Evolutionary conservation across 2,329 filamentous ascomycete species (phyloP).

Genomic region (Penicillium sp.): DNA sequence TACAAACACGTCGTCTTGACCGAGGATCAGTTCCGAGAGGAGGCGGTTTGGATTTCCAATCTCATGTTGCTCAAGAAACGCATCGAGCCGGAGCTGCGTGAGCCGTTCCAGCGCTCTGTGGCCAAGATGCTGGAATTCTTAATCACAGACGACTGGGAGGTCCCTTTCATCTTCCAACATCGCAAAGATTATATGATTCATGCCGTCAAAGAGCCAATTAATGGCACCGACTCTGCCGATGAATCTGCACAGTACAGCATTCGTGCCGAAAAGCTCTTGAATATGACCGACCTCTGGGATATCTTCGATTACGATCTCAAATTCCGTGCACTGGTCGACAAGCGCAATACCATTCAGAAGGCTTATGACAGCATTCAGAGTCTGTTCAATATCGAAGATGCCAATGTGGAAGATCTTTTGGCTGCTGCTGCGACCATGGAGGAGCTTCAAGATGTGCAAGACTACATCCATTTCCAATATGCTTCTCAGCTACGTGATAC

Average conservation of each 20-base stretch:
- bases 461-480: constrained; percentile 95
- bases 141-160: constrained; percentile 89
- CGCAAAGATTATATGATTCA: constrained; percentile 97
- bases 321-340: constrained; percentile 88
- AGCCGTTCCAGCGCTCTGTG: constrained; percentile 83
- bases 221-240: constrained; percentile 66
- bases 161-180: constrained; percentile 97
- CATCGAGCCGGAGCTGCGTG: constrained; percentile 68
- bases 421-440: constrained; percentile 80
- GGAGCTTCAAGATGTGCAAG: constrained; percentile 92
- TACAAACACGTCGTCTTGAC: constrained; percentile 81
- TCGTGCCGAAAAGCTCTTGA: constrained; percentile 80
- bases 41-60: constrained; percentile 87
- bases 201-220: constrained; percentile 68
- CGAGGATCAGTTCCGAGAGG: constrained; percentile 84
- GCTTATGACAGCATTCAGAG: constrained; percentile 72
- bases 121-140: constrained; percentile 94
- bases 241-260: constrained; percentile 68
- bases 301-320: constrained; percentile 94
- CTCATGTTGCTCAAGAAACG: constrained; percentile 87
- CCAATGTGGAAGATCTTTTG: constrained; percentile 80
- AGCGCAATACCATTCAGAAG: constrained; percentile 80
- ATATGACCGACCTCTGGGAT: constrained; percentile 91
- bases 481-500: constrained; percentile 80
- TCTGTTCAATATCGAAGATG: constrained; percentile 67